Base-by-base conservation (phyloP, 1,139 yeast species). In the Candida mesenterica region DNA sequence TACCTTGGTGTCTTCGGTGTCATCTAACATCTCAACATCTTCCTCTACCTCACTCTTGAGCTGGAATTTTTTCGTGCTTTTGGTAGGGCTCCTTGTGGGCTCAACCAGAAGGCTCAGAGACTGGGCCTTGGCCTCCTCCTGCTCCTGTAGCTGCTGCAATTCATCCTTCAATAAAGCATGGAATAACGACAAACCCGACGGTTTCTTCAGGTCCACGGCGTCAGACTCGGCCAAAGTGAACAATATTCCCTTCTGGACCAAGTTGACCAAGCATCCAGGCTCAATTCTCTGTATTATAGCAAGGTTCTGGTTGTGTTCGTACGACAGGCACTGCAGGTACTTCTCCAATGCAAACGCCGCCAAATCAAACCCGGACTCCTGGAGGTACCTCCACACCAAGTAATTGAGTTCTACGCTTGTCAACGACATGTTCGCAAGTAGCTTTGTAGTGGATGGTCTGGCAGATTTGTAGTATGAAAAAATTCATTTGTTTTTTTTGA, bases 311-410 rank as follows among this genome's bases (percentile, higher is more conserved):
- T 59, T 57, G 15, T 52, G 52, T 39, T 89, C 96, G 44, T 76
- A 72, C 22, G 67, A 65, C 45, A 76, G 72, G 14, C 87, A 82
- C 18, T 73, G 64, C 2, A 92, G 68, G 49, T 87, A 92, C 47
- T 84, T 82, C 44, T 85, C 88, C 31, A 92, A 62, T 0, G 97
- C 95, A 52, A 75, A 80, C 0, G 96, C 92, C 2, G 95, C 72
- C 24, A 87, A 70, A 38, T 85, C 94, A 39, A 72, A 68, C 1
- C 96, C 97, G 5, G 87, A 73, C 57, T 92, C 98, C 56, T 88
- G 96, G 30, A 90, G 71, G 55, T 92, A 92, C 47, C 97, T 67
- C 96, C 97, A 92, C 42, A 92, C 77, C 53, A 92, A 72, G 57
- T 92, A 90, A 67, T 92, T 92, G 40, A 92, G 73, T 62, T 90